Evolutionary conservation across 129 eudicot species (phyloP), one percentile per base, ranked within the genome.

Genomic region (Glebionis coronaria): DNA sequence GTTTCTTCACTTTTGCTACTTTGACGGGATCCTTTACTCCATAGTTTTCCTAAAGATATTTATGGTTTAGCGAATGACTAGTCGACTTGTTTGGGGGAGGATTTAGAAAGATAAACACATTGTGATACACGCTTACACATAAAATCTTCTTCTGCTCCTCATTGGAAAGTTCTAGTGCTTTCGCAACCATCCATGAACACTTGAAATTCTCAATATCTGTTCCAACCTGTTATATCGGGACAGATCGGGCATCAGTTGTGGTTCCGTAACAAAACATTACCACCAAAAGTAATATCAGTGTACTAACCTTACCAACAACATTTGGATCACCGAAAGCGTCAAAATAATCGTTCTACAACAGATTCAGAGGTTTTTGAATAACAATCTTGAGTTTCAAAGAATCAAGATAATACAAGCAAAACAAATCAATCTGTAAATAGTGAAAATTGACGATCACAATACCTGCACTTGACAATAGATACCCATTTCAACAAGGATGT

Each of bases 161-260:
- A 3, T 82, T 64, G 25, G 81, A 67, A 69, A 85, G 92, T 74
- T 82, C 83, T 10, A 88, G 60, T 25, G 96, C 87, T 77, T 88
- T 85, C 61, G 76, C 95, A 45, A 86, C 90, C 76, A 90, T 53
- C 97, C 97, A 90, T 7, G 97, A 81, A 82, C 97, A 90, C 74
- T 80, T 83, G 50, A 68, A 82, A 62, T 86, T 85, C 78, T 86
- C 83, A 11, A 86, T 90, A 78, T 86, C 90, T 6, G 88, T 75
- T 69, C 97, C 97, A 72, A 80, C 78, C 88, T 86, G 83, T 55
- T 31, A 45, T 2, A 67, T 61, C 25, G 14, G 4, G 45, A 57
- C 18, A 46, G 3, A 71, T 49, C 3, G 7, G 42, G 42, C 16
- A 54, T 62, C 3, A 70, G 59, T 28, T 23, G 0, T 47, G 42